These are phyloP conservation scores for Azolla pinnata DNA, from an alignment of 75 land plant genomes.

Conservation along the genomic window DNA sequence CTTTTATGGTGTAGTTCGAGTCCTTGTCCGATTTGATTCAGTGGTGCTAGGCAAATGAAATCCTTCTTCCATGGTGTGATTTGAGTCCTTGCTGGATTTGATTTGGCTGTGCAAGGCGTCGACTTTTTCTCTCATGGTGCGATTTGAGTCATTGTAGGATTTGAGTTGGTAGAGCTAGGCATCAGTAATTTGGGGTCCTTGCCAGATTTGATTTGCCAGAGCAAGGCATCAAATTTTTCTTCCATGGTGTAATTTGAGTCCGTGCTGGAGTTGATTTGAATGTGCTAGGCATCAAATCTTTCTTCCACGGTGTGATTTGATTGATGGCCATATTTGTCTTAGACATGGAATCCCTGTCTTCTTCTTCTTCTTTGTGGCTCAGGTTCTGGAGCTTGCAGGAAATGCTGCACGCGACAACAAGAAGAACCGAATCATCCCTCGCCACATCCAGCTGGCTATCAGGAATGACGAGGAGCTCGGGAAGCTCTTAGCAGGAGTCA, in stretches of 20 bases:
- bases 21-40: no score
- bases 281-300: background rate
- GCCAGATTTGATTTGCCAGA: background rate
- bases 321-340: background rate
- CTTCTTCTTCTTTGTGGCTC: background rate
- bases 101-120: no score
- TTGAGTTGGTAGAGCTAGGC: no score
- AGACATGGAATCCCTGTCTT: no score
- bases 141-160: no score
- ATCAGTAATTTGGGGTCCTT: no score
- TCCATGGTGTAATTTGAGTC: background rate
- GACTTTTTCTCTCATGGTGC: no score
- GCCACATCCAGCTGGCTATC: slow-evolving; percentile 13
- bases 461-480: slow-evolving; percentile 17
- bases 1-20: no score
- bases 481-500: slow-evolving; percentile 9
- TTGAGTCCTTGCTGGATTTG: no score
- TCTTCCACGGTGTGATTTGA: background rate
- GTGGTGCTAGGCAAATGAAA: no score
- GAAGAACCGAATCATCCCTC: slow-evolving; percentile 10
- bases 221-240: background rate
- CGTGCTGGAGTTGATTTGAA: background rate
- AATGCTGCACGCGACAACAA: no score
- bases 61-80: no score
- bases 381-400: slow-evolving; percentile 14